Conservation (phyloP, 352 stramenopile genomes). For the Pythium phragmitis region DNA sequence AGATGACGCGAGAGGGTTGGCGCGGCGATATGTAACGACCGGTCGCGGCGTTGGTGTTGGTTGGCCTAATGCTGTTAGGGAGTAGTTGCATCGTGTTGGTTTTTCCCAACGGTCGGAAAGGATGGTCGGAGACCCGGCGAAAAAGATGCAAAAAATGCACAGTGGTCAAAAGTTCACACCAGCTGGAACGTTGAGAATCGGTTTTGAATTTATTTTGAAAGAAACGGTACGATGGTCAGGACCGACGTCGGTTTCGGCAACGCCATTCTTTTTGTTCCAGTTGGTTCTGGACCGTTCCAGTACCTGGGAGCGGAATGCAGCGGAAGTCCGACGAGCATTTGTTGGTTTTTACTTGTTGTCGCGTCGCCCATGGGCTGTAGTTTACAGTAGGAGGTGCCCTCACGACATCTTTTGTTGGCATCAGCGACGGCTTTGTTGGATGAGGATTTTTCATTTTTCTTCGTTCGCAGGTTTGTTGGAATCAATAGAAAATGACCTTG, state of each 20-base stretch:
- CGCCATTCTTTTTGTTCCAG: not conserved
- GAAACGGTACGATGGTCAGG: not conserved
- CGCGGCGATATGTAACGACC: not conserved
- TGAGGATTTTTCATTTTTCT: not conserved
- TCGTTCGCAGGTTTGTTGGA: not conserved
- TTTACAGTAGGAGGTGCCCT: not conserved
- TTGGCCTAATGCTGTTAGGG: not conserved
- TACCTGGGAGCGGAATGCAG: not conserved
- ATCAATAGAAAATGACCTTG: not conserved
- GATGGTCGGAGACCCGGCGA: constrained; percentile 3
- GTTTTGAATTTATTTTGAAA: not conserved
- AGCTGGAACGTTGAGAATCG: not conserved
- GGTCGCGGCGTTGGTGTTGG: not conserved
- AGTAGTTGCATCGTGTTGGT: not conserved
- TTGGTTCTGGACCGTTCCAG: not conserved
- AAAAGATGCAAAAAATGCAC: not conserved
- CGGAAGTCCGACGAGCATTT: not conserved
- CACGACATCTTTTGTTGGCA: constrained; percentile 7
- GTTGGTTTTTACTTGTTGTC: not conserved
- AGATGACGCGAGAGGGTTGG: not conserved
- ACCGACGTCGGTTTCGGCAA: not conserved
- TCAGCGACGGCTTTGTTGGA: not conserved
- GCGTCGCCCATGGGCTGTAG: not conserved
- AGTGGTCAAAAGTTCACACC: constrained; percentile 3
- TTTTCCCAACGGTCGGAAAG: constrained; percentile 5